Conservation (phyloP, 225 moss, liverwort and hornwort species). For the Pseudoscleropodium purum region DNA sequence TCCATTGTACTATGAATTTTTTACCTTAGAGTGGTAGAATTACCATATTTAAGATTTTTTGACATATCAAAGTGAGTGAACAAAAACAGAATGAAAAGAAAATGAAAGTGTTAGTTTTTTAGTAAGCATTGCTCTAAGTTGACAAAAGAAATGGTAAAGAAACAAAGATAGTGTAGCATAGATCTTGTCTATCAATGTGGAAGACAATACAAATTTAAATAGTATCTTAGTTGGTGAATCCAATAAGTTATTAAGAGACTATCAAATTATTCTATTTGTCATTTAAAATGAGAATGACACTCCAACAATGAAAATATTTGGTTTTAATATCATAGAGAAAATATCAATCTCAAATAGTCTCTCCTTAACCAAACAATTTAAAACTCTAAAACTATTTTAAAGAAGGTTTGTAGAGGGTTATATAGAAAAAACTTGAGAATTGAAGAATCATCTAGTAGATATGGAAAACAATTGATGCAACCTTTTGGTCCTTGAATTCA, state of each 20-base stretch:
- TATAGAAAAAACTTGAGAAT: not conserved
- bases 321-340: not conserved
- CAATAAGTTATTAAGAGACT: not conserved
- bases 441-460: fast-evolving
- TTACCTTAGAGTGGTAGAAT: not conserved
- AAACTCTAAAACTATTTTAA: no score
- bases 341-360: no score
- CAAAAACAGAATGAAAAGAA: not conserved
- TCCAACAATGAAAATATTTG: not conserved
- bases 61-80: not conserved
- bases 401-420: not conserved
- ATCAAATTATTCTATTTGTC: not conserved
- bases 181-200: not conserved
- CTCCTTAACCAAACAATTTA: no score
- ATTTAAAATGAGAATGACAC: not conserved
- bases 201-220: not conserved
- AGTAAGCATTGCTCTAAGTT: not conserved
- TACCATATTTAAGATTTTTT: not conserved
- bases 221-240: not conserved
- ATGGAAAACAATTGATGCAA: not conserved
- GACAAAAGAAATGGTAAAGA: not conserved
- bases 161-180: fast-evolving
- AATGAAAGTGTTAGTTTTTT: not conserved
- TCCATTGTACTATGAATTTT: not conserved
- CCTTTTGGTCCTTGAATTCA: not conserved